Evolutionary conservation across 23 red algal genomes (phyloP), one percentile per base, ranked within the genome.

Genomic region (Gracilaria gracilis): DNA sequence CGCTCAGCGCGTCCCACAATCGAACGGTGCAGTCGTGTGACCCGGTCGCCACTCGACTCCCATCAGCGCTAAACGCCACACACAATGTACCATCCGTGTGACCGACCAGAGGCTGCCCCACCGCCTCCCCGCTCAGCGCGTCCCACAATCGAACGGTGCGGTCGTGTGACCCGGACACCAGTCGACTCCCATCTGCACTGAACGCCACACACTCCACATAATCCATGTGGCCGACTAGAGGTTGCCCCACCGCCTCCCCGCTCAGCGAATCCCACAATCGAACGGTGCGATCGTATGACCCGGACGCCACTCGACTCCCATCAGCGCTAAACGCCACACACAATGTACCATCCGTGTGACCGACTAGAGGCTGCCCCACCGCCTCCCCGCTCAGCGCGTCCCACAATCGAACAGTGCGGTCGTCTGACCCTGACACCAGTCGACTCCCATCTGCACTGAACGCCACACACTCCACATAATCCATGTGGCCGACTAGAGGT

Each of bases 111-210:
- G 17, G 51, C 51, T 55, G 14, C 1, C 51, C 51, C 16, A 55
- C 7, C 7, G 51, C 51, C 16, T 55, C 51, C 19, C 51, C 51
- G 51, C 51, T 55, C 17, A 19, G 51, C 16, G n/a, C 59, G 59
- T 62, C 59, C 59, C 59, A 62, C 8, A 62, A 1, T 9, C 17
- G 51, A 6, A 55, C 51, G 14, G 51, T 55, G 14, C 1, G 14
- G 51, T 55, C 51, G 1, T 25, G 4, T 51, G 67, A 73, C 2
- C 71, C 71, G 71, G 71, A 76, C 71, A 51, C 71, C 17, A 76
- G 11, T n/a, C 33, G 71, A 76, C n/a, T 76, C 29, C 42, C 42
- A 46, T 46, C 42, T 11, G 5, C 11, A 46, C 11, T 46, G 42
- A 46, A 46, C 42, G 42, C 42, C 42, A 46, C 42, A 46, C 42